Evolutionary conservation across 768 basidiomycete species (phyloP).

Genomic region (Amanita inopinata): DNA sequence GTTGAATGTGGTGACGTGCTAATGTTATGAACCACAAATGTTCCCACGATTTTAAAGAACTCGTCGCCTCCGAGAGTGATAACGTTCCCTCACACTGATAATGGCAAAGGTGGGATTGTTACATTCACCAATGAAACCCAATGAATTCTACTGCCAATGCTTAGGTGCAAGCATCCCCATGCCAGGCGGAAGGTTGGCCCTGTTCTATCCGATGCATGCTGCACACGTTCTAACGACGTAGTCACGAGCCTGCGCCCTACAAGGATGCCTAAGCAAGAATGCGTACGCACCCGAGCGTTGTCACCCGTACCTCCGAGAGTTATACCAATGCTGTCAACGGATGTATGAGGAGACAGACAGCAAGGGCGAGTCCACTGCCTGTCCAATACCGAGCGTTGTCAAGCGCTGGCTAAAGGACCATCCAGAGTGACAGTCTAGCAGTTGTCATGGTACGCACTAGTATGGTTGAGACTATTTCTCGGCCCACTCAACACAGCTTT

Average conservation of each 20-base stretch:
- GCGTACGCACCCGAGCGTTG: conserved; percentile 60
- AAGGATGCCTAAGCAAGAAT: conserved; percentile 52
- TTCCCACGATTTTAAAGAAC: too few species aligned
- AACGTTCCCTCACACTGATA: too few species aligned
- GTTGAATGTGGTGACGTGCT: too few species aligned
- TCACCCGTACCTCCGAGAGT: conserved; percentile 33
- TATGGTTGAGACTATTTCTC: too few species aligned
- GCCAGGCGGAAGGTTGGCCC: conserved; percentile 20
- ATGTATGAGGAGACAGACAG: conserved; percentile 39
- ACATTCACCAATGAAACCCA: too few species aligned
- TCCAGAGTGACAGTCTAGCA: conserved; percentile 16
- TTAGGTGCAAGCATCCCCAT: conserved; percentile 7
- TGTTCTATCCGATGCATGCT: neutral
- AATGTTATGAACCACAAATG: too few species aligned
- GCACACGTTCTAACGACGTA: neutral
- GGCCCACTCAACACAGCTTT: too few species aligned
- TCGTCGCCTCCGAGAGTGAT: too few species aligned
- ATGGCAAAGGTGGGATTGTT: too few species aligned
- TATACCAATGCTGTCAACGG: conserved; percentile 53
- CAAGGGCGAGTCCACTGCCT: conserved; percentile 46
- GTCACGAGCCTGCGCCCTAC: conserved; percentile 49
- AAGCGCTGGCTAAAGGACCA: conserved; percentile 52
- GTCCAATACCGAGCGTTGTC: conserved; percentile 45
- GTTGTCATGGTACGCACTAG: too few species aligned
- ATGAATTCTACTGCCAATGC: too few species aligned